These are phyloP conservation scores for Ogataea allantospora DNA, from an alignment of 805 yeast species.

Conservation along the genomic window DNA sequence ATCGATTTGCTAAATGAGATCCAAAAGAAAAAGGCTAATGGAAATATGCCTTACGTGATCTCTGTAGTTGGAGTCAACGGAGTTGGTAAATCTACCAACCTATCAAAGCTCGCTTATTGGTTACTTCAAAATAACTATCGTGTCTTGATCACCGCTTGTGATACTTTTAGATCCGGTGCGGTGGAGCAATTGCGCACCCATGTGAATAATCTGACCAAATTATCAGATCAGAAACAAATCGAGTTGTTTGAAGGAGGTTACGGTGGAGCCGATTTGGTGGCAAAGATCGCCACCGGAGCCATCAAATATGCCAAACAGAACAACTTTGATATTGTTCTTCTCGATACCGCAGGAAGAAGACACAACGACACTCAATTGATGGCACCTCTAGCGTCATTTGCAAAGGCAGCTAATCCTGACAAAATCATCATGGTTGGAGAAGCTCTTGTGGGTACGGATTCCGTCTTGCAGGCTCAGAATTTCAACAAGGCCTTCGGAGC, in stretches of 20 bases:
- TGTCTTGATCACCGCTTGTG: conserved; percentile 93
- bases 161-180: conserved; percentile 96
- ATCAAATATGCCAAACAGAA: conserved; percentile 72
- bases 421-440: conserved; percentile 98
- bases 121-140: conserved; percentile 81
- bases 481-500: conserved; percentile 93
- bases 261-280: conserved; percentile 93
- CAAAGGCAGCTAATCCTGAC: conserved; percentile 92
- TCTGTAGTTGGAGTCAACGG: conserved; percentile 98
- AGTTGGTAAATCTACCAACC: conserved; percentile 94
- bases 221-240: conserved; percentile 50
- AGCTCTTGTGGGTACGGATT: conserved; percentile 95
- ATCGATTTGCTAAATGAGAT: conserved; percentile 84
- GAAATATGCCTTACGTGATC: conserved; percentile 77
- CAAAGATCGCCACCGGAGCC: conserved; percentile 89
- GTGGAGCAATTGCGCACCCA: conserved; percentile 97
- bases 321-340: conserved; percentile 77
- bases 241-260: conserved; percentile 93
- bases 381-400: conserved; percentile 95
- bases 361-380: conserved; percentile 91
- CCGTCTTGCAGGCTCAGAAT: conserved; percentile 91
- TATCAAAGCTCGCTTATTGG: conserved; percentile 95
- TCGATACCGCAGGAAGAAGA: conserved; percentile 97
- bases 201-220: conserved; percentile 74
- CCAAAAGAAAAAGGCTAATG: conserved; percentile 41